Base-by-base conservation (phyloP, 2,329 filamentous ascomycete species). In the Phyllosticta capitalensis region DNA sequence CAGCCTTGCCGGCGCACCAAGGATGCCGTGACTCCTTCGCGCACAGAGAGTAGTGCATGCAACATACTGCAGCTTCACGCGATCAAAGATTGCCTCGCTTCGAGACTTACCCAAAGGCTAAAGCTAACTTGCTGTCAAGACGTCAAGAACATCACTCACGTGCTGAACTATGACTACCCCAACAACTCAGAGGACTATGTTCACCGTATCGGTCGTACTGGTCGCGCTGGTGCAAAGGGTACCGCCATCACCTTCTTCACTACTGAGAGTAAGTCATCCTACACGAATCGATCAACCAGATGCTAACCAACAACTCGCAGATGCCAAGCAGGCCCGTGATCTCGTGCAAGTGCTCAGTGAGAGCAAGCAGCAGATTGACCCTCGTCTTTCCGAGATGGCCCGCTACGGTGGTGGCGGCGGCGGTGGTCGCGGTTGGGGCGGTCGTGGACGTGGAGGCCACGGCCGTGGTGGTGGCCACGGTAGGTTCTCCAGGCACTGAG, bases 81-180 rank as follows among this genome's bases (percentile, higher is more conserved):
- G 80, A 74, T 73, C 79, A 78, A 74, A 81, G 81, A 75, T 77
- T 75, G 72, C 71, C 72, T 75, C 75, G 70, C 70, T 75, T 69
- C 67, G 66, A 64, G 62, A 71, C 71, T 76, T 71, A 74, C 70
- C 66, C 65, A 83, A 80, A 77, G 70, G 71, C 75, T 84, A 49
- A 61, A 58, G 84, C 90, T 95, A 95, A 95, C 89, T 82, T 82
- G 74, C 79, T 80, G 72, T 79, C 96, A 60, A 97, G 94, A 99
- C 88, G 94, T 99, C 82, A 92, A 92, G 81, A 95, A 99, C 84
- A 99, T 99, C 81, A 97, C 94, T 79, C 94, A 99, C 81, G 94
- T 99, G 79, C 84, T 99, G 80, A 97, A 97, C 86, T 96, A 97
- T 89, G 94, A 97, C 77, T 97, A 97, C 79, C 92, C 92, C 76